Evolutionary conservation across 2,329 filamentous ascomycete genomes (phyloP).

Genomic region (Paecilomyces niveus): DNA sequence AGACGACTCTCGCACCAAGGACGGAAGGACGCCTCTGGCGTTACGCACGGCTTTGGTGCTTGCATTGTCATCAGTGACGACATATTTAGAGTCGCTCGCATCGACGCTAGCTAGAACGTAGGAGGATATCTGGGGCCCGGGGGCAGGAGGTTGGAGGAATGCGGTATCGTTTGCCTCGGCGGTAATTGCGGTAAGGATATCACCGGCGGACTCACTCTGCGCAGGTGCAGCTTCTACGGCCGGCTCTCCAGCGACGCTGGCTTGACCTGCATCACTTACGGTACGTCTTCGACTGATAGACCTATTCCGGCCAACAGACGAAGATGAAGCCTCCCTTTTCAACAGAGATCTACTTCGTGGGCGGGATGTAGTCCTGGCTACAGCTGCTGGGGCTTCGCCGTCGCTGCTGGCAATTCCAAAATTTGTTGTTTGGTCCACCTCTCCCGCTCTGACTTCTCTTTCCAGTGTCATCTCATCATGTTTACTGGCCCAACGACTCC

Average conservation of each 20-base stretch:
- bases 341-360: neutral
- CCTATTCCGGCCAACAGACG: slow-evolving; percentile 1
- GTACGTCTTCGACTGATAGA: slow-evolving; percentile 7
- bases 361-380: neutral
- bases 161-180: neutral
- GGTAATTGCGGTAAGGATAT: neutral
- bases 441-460: slow-evolving; percentile 17
- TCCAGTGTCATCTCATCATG: slow-evolving; percentile 70
- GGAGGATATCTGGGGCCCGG: neutral
- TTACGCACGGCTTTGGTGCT: neutral
- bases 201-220: neutral
- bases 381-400: slow-evolving; percentile 5
- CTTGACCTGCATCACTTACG: slow-evolving; percentile 17
- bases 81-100: neutral
- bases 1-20: neutral
- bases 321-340: neutral
- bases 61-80: neutral
- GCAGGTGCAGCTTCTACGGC: neutral
- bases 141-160: neutral
- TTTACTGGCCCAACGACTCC: slow-evolving; percentile 82
- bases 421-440: slow-evolving; percentile 15
- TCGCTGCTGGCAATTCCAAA: slow-evolving; percentile 20
- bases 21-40: neutral
- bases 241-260: slow-evolving; percentile 4
- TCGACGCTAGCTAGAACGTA: neutral